These are phyloP conservation scores for Acmispon strigosus DNA, from an alignment of 306 rosid species.

Conservation along the genomic window DNA sequence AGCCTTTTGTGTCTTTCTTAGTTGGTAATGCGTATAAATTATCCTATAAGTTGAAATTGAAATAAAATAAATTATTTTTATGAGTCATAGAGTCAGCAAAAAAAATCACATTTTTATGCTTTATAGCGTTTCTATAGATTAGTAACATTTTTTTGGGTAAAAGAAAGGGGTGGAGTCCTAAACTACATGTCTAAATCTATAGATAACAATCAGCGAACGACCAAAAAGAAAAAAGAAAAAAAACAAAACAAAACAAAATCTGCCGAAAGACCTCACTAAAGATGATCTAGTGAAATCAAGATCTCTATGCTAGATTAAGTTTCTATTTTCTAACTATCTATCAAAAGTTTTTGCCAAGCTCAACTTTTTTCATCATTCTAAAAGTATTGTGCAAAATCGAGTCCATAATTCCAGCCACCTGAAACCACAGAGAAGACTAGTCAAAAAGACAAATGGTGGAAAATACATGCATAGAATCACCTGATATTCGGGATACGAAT, in stretches of 20 bases:
- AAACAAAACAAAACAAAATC: too few species aligned
- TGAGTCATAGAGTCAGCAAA: not conserved
- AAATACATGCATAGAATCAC: not conserved
- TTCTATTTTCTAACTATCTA: constrained; percentile 30
- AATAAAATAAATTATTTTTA: constrained; percentile 28
- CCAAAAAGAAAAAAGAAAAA: not conserved
- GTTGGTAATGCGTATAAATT: not conserved
- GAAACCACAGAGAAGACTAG: constrained; percentile 32
- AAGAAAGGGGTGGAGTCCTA: too few species aligned
- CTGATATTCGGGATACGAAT: constrained; percentile 42
- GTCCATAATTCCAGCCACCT: constrained; percentile 98
- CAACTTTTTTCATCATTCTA: constrained; percentile 74
- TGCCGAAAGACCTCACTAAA: constrained; percentile 9
- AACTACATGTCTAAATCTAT: not conserved
- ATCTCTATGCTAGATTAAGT: constrained; percentile 21
- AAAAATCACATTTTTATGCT: too few species aligned
- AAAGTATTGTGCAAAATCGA: constrained; percentile 77
- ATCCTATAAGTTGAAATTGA: constrained; percentile 17
- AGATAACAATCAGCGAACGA: not conserved
- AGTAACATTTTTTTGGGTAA: too few species aligned
- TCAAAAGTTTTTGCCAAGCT: constrained; percentile 88
- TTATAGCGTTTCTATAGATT: too few species aligned
- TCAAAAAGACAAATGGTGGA: constrained; percentile 23
- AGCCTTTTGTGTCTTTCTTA: constrained; percentile 24
- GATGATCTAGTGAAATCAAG: constrained; percentile 27